Percentiles rank a stretch among this genome's conserved stretches.
Conservation (phyloP, 2,329 filamentous ascomycete genomes). For the Orbilia brochopaga region DNA sequence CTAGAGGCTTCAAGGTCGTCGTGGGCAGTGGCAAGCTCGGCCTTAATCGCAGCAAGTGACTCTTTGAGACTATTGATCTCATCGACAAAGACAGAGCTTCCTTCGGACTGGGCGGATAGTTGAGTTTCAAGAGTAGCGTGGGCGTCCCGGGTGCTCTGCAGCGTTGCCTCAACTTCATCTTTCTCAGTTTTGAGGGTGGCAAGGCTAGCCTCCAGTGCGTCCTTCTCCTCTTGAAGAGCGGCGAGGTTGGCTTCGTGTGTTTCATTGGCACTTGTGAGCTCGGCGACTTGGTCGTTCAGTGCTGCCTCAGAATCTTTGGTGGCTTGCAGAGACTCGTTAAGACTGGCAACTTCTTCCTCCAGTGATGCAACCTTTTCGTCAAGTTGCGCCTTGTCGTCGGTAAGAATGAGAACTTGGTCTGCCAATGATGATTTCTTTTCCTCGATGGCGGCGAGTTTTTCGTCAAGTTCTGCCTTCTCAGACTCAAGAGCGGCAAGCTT, state of each 20-base stretch:
- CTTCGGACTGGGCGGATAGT: conserved; percentile 41
- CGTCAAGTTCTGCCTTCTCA: conserved; percentile 16
- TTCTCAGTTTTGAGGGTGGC: conserved; percentile 32
- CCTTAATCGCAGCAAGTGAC: conserved; percentile 20
- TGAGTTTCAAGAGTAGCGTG: conserved; percentile 47
- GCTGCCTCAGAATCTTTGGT: conserved; percentile 20
- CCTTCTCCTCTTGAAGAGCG: conserved; percentile 15
- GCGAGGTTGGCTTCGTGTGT: conserved; percentile 16
- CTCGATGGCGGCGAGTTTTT: conserved; percentile 20
- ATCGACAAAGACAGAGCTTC: conserved; percentile 33
- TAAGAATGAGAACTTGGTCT: neutral
- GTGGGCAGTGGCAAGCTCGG: conserved; percentile 16
- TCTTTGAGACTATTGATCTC: conserved; percentile 49
- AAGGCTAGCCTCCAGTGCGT: conserved; percentile 14
- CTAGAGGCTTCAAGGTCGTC: conserved; percentile 20
- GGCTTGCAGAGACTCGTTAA: conserved; percentile 20
- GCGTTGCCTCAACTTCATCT: conserved; percentile 37
- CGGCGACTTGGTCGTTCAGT: conserved; percentile 25
- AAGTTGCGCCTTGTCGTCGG: conserved; percentile 17
- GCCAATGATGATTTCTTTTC: conserved; percentile 17
- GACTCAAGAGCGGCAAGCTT: conserved; percentile 9
- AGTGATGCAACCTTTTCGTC: conserved; percentile 19
- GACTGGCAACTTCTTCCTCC: conserved; percentile 19
- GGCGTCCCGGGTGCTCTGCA: conserved; percentile 37
- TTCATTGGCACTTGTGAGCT: conserved; percentile 30